A percentile compares a stretch with the other conserved stretches of the same genome.
Evolutionary conservation across 345 rosid species (phyloP).

Genomic region (Physaria fendleri): DNA sequence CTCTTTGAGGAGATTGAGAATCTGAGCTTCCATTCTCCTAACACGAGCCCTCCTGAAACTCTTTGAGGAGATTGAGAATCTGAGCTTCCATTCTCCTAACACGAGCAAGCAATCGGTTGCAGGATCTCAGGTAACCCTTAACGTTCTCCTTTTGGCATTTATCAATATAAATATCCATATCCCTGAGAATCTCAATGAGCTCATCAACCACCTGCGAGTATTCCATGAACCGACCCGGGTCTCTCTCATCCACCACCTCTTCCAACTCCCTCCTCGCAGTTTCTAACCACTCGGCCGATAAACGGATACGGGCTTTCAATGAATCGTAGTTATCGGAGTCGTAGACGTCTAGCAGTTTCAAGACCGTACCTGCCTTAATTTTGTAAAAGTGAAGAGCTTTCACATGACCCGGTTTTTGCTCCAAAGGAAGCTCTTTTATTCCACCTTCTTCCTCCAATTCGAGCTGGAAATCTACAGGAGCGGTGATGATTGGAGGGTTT

Average conservation of each 20-base stretch:
- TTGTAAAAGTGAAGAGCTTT: slow-evolving; percentile 22
- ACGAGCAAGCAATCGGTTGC: slow-evolving; percentile 31
- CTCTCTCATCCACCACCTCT: slow-evolving; percentile 13
- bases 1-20: slow-evolving; percentile 19
- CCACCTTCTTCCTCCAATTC: slow-evolving; percentile 15
- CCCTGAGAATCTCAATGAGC: slow-evolving; percentile 24
- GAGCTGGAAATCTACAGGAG: background rate
- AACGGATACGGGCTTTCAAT: slow-evolving; percentile 25
- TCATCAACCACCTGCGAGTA: slow-evolving; percentile 25
- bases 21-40: slow-evolving; percentile 31
- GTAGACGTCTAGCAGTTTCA: slow-evolving; percentile 10
- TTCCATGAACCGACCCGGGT: slow-evolving; percentile 30
- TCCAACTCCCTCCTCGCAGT: slow-evolving; percentile 21
- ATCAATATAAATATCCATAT: slow-evolving; percentile 26
- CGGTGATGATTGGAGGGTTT: slow-evolving; percentile 16
- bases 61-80: slow-evolving; percentile 19
- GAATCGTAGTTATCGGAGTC: slow-evolving; percentile 13
- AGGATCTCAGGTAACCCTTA: slow-evolving; percentile 24
- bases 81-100: slow-evolving; percentile 31
- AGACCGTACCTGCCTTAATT: slow-evolving; percentile 14
- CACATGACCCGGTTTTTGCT: slow-evolving; percentile 10
- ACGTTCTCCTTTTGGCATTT: slow-evolving; percentile 21
- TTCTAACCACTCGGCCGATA: slow-evolving; percentile 19
- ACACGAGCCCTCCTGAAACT: slow-evolving; percentile 22
- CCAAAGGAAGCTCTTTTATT: slow-evolving; percentile 23